Base-by-base conservation (phyloP, 2,329 filamentous ascomycete species). In the Alternaria consortialis region DNA sequence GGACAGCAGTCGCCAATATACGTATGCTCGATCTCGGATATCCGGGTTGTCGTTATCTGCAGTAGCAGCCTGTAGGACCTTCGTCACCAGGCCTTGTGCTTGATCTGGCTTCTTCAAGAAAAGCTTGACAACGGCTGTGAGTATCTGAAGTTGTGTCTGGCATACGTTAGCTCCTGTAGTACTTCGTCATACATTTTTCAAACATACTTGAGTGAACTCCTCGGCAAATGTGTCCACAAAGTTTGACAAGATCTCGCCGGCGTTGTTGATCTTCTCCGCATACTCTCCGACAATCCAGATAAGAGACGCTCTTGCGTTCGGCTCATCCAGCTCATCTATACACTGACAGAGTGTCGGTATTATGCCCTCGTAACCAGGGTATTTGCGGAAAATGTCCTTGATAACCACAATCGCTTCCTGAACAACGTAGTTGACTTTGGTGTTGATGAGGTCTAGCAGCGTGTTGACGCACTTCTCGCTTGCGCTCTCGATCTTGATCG, bases 221-320 rank as follows among this genome's bases (percentile, higher is more conserved):
- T 98, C 95, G 78, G 91, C 91, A 78, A 99, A 98, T 0, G 89
- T 90, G 57, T 98, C 95, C 12, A 97, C 94, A 74, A 99, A 99
- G 17, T 91, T 90, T 53, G 89, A 86, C 60, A 99, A 81, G 64
- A 99, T 98, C 70, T 98, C 93, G 66, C 94, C 93, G n/a, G 95
- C 95, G 72, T 99, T 98, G 82, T 88, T 97, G 74, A 99, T 99
- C 85, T 99, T 99, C 83, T 99, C 95, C 0, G 95, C 95, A 77
- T 99, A 99, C 79, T 99, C 95, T 69, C 95, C 95, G 6, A 99
- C 94, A 69, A 99, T 98, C 95, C 95, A 99, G 74, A 99, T 98
- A 61, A 99, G 83, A 23, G 94, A 91, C 3, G 91, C 94, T 73
- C 95, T 86, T 7, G 95, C 95, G 71, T 93, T 90, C 1, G 94